A percentile compares a stretch with the other conserved stretches of the same genome.
Evolutionary conservation across 225 moss, liverwort and hornwort genomes (phyloP).

Genomic region (Polytrichum commune): DNA sequence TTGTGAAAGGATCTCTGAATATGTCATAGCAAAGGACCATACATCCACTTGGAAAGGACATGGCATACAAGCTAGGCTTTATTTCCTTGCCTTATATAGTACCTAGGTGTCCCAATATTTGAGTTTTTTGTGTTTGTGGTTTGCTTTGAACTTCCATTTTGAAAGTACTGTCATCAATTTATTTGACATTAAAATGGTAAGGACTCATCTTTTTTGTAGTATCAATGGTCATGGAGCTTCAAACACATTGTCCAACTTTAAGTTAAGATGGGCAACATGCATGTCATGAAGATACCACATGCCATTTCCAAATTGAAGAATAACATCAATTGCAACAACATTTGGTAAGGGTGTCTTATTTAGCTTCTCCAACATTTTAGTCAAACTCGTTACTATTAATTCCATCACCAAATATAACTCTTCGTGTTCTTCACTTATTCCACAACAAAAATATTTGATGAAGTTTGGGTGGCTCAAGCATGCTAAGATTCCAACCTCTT

Average conservation of each 20-base stretch:
- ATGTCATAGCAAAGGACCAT: too few relatives aligned
- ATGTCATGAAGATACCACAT: slow-evolving; percentile 47
- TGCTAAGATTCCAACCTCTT: too few relatives aligned
- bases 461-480: slow-evolving; percentile 1
- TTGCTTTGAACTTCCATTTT: too few relatives aligned
- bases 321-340: slow-evolving; percentile 29
- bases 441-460: slow-evolving; percentile 5
- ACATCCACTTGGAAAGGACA: too few relatives aligned
- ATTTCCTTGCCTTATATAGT: too few relatives aligned
- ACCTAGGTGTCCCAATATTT: too few relatives aligned
- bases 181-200: slow-evolving; percentile 23
- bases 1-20: too few relatives aligned
- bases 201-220: slow-evolving; percentile 5
- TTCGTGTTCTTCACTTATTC: neutral
- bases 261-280: slow-evolving; percentile 24
- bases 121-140: too few relatives aligned
- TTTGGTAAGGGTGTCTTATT: slow-evolving; percentile 12
- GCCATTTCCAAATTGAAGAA: slow-evolving; percentile 39
- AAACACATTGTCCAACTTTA: slow-evolving; percentile 29
- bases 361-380: slow-evolving; percentile 20
- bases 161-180: slow-evolving; percentile 4
- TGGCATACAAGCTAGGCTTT: too few relatives aligned
- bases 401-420: slow-evolving; percentile 11
- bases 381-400: slow-evolving; percentile 10
- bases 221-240: neutral